These are phyloP conservation scores for Penicillium sp. DNA, from an alignment of 2,329 filamentous ascomycete genomes.

Conservation along the genomic window DNA sequence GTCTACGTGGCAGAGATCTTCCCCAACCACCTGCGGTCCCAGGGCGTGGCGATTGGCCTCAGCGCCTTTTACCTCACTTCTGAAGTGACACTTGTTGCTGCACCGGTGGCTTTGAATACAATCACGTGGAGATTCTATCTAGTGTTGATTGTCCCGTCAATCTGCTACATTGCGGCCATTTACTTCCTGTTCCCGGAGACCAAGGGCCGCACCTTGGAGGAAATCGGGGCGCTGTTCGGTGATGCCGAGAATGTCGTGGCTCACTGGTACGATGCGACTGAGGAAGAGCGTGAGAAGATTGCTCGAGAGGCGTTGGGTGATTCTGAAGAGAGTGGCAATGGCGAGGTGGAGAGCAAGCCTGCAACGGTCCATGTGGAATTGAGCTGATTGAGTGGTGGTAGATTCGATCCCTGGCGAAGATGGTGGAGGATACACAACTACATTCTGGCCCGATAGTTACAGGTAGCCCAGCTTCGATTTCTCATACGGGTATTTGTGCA, in stretches of 20 bases:
- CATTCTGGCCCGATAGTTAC: no score
- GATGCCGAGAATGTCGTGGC: constrained; percentile 22
- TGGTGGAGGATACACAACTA: no score
- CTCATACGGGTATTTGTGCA: no score
- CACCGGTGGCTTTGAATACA: constrained; percentile 34
- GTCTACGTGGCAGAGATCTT: constrained; percentile 46
- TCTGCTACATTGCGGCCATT: constrained; percentile 34
- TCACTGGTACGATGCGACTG: constrained; percentile 11
- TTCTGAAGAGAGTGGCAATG: background rate
- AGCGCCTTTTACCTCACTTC: constrained; percentile 38
- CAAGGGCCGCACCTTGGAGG: constrained; percentile 38
- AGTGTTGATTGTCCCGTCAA: constrained; percentile 36
- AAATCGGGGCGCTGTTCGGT: constrained; percentile 40
- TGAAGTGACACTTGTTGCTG: constrained; percentile 38
- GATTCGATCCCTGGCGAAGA: no score
- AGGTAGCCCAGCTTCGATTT: no score
- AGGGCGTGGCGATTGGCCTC: constrained; percentile 42
- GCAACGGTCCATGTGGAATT: background rate
- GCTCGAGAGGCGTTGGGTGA: background rate
- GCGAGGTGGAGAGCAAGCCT: background rate
- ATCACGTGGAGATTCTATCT: constrained; percentile 44
- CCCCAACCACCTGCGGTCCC: constrained; percentile 42
- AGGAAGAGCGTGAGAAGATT: constrained; percentile 9
- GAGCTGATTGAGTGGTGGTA: background rate
- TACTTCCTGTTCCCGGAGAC: constrained; percentile 42